A percentile compares a stretch with the other conserved stretches of the same genome.
Evolutionary conservation across 1,284 basidiomycete species (phyloP).

Genomic region (Cutaneotrichosporon cavernicola): DNA sequence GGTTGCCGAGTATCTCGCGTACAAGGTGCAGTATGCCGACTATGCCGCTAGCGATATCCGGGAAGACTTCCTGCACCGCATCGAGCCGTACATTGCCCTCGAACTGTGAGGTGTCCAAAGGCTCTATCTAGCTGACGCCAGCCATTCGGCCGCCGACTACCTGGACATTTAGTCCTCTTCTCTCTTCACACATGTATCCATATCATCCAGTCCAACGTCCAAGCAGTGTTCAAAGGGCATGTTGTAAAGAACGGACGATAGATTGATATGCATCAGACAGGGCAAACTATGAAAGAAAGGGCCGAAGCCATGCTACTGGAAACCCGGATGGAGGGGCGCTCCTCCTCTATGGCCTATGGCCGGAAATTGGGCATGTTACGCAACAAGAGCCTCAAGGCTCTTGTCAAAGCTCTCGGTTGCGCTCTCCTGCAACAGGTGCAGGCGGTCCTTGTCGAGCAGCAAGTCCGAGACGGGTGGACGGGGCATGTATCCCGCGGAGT

Average conservation of each 20-base stretch:
- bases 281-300: neutral
- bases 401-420: conserved; percentile 42
- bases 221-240: too few species aligned
- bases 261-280: neutral
- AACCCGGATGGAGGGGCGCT: neutral
- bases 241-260: neutral
- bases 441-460: conserved; percentile 46
- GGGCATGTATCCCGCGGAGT: conserved; percentile 36
- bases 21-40: conserved; percentile 56
- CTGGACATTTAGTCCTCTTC: conserved; percentile 39
- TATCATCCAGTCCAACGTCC: neutral
- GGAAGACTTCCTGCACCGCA: conserved; percentile 59
- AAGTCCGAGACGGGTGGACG: conserved; percentile 35
- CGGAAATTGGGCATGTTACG: neutral
- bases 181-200: conserved; percentile 7
- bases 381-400: conserved; percentile 8
- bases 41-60: conserved; percentile 53
- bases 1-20: conserved; percentile 60
- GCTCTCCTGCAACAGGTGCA: conserved; percentile 45
- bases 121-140: conserved; percentile 21
- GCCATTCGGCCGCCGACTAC: conserved; percentile 54
- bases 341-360: neutral
- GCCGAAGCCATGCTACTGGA: neutral
- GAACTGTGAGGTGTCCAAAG: conserved; percentile 56
- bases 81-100: conserved; percentile 60